Percentiles rank a stretch among this genome's conserved stretches.
Evolutionary conservation across 169 alveolate species (phyloP).

Genomic region (Toxoplasma gondii): DNA sequence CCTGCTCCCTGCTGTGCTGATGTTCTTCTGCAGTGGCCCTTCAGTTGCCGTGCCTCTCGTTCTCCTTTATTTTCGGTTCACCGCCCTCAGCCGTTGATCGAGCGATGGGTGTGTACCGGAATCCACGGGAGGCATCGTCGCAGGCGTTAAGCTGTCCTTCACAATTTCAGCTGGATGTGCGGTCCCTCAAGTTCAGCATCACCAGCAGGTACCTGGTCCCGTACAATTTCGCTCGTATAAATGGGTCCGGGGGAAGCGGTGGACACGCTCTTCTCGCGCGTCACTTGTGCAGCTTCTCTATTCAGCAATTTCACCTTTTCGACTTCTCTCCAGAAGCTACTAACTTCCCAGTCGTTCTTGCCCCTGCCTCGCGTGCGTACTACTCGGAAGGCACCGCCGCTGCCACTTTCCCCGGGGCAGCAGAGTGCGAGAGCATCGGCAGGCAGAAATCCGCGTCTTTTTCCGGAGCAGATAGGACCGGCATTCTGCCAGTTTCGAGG

Average conservation of each 20-base stretch:
- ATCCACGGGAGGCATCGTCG: background rate
- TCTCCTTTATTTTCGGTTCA: background rate
- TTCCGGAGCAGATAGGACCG: background rate
- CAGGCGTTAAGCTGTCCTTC: background rate
- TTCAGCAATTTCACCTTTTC: slow-evolving; percentile 5
- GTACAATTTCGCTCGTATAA: background rate
- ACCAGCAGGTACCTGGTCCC: slow-evolving; percentile 2
- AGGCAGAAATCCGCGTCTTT: background rate
- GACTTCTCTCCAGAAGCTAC: background rate
- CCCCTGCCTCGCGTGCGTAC: background rate
- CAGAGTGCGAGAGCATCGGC: background rate
- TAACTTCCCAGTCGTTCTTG: background rate
- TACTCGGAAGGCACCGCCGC: background rate
- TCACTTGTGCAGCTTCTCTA: background rate
- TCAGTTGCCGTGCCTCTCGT: background rate
- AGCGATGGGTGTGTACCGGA: background rate
- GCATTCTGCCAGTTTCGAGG: background rate
- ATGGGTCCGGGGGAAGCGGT: background rate
- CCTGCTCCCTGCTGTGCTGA: background rate
- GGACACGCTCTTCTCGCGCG: background rate
- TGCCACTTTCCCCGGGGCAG: background rate
- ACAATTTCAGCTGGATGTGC: background rate
- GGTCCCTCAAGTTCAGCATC: background rate
- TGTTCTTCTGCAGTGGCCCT: background rate
- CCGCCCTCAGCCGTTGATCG: background rate